Evolutionary conservation across 208 protist species (phyloP).

Genomic region (Vickermania ingenoplastis): DNA sequence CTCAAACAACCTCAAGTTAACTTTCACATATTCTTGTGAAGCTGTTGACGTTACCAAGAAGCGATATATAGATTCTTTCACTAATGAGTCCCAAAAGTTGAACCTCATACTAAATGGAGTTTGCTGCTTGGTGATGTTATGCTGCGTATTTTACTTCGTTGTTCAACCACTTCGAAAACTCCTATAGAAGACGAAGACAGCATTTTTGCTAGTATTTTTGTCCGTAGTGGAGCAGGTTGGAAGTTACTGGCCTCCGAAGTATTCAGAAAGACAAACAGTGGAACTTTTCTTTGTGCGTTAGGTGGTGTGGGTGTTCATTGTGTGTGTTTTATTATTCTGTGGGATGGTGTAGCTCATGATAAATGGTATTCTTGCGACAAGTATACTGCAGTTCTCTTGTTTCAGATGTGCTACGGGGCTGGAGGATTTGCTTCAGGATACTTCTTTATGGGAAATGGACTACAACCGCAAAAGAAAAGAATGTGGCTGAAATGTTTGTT

Average conservation of each 20-base stretch:
- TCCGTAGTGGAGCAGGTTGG: background rate
- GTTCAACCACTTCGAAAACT: background rate
- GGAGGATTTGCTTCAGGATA: background rate
- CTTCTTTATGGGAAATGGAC: background rate
- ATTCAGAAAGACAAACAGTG: background rate
- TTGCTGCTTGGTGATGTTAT: background rate
- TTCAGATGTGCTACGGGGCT: no score
- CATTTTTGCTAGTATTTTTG: background rate
- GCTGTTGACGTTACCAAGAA: background rate
- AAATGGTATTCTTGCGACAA: no score
- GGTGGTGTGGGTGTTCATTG: background rate
- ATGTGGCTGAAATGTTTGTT: background rate
- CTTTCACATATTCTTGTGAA: background rate
- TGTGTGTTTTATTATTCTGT: background rate
- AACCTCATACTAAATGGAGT: background rate
- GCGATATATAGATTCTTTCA: background rate
- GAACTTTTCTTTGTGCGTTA: background rate
- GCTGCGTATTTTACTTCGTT: background rate
- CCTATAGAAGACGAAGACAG: background rate
- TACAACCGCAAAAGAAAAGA: background rate
- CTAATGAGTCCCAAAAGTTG: background rate
- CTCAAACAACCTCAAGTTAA: background rate
- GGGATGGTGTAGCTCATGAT: background rate
- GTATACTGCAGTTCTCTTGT: no score
- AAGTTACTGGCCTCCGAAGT: slow-evolving; percentile 1